These are phyloP conservation scores for Cladorrhinum sp. DNA, from an alignment of 2,329 filamentous ascomycete genomes.

Conservation along the genomic window DNA sequence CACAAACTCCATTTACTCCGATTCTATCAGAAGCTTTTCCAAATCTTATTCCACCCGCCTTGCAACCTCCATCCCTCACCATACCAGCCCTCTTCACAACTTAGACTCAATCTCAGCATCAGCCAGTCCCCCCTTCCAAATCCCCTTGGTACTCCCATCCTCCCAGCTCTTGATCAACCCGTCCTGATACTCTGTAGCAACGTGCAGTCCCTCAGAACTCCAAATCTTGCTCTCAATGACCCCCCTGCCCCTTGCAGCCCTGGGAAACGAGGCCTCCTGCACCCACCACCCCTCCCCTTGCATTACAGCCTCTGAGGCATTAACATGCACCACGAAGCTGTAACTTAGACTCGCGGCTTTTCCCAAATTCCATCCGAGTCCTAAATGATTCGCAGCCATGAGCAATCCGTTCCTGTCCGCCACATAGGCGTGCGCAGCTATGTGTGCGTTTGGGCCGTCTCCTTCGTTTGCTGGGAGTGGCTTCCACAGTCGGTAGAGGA, in stretches of 20 bases:
- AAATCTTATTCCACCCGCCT: too few relatives aligned
- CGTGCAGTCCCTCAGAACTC: slow-evolving; percentile 51
- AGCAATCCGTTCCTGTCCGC: slow-evolving; percentile 54
- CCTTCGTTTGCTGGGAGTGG: slow-evolving; percentile 37
- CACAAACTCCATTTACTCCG: too few relatives aligned
- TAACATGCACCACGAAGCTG: slow-evolving; percentile 52
- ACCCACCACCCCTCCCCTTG: slow-evolving; percentile 48
- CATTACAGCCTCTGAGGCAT: slow-evolving; percentile 47
- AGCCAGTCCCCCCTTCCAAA: slow-evolving; percentile 1
- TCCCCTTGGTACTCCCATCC: slow-evolving; percentile 5
- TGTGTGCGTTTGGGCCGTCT: slow-evolving; percentile 42
- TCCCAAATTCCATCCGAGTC: slow-evolving; percentile 42
- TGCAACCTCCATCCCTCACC: too few relatives aligned
- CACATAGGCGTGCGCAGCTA: slow-evolving; percentile 49
- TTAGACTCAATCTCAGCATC: slow-evolving; percentile 6
- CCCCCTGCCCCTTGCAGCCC: slow-evolving; percentile 45
- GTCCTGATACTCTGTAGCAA: slow-evolving; percentile 55
- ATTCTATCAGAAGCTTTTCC: too few relatives aligned
- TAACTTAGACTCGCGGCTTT: slow-evolving; percentile 48
- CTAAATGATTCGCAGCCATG: slow-evolving; percentile 49
- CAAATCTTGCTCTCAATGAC: slow-evolving; percentile 51
- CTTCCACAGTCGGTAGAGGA: slow-evolving; percentile 47
- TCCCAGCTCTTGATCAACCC: slow-evolving; percentile 33
- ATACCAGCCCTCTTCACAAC: slow-evolving; percentile 15
- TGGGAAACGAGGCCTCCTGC: slow-evolving; percentile 49